These are phyloP conservation scores for Hypholoma sublateritium DNA, from an alignment of 768 basidiomycete genomes.

Conservation along the genomic window DNA sequence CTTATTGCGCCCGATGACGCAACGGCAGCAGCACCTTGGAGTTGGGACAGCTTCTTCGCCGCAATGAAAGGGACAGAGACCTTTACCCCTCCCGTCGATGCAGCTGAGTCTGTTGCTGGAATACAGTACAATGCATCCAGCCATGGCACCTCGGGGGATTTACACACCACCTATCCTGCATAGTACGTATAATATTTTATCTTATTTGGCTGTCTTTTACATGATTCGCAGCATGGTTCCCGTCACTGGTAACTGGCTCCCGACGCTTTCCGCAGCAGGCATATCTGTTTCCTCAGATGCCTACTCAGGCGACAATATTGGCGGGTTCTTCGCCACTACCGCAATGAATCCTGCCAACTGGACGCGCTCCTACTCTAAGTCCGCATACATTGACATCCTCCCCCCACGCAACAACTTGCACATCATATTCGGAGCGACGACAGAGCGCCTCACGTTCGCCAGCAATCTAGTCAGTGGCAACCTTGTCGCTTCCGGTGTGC, in stretches of 20 bases:
- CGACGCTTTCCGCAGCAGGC: conserved; percentile 48
- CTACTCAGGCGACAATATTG: conserved; percentile 49
- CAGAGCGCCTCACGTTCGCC: conserved; percentile 52
- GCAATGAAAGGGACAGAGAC: conserved; percentile 54
- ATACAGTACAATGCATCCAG: conserved; percentile 44
- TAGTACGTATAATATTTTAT: conserved; percentile 46
- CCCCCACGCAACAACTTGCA: conserved; percentile 63
- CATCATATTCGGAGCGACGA: conserved; percentile 60
- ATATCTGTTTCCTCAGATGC: conserved; percentile 43
- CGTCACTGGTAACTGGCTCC: conserved; percentile 57
- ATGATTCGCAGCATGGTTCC: conserved; percentile 44
- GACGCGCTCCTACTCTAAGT: conserved; percentile 67
- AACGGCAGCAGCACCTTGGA: conserved; percentile 40
- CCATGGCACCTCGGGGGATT: conserved; percentile 53
- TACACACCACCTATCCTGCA: conserved; percentile 44
- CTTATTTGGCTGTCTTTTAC: background rate
- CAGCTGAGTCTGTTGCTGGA: conserved; percentile 36
- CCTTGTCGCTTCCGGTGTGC: conserved; percentile 30
- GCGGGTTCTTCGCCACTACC: conserved; percentile 55
- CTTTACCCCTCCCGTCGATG: conserved; percentile 49
- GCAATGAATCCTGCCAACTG: conserved; percentile 65
- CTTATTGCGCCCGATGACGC: conserved; percentile 38
- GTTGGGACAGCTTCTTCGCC: conserved; percentile 43
- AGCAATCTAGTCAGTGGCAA: conserved; percentile 48
- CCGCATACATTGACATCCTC: conserved; percentile 66